Evolutionary conservation across 768 basidiomycete species (phyloP).

Genomic region (Boletus patriciae): DNA sequence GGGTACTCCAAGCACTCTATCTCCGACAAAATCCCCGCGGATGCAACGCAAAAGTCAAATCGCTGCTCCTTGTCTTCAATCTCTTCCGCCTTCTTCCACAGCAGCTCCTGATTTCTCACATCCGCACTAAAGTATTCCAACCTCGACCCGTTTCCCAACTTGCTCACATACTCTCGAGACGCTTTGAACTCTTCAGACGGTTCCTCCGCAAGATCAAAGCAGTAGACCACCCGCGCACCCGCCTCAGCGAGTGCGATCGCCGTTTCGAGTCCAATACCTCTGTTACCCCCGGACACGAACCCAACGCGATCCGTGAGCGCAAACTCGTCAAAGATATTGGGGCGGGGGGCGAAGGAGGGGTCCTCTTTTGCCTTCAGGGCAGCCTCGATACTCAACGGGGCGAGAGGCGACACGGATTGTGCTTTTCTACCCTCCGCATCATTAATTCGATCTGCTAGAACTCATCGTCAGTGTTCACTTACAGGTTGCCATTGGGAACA

Average conservation of each 20-base stretch:
- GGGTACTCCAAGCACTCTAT: slow-evolving; percentile 67
- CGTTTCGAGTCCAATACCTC: slow-evolving; percentile 83
- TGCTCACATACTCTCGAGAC: slow-evolving; percentile 53
- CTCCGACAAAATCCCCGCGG: slow-evolving; percentile 67
- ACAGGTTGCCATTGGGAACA: slow-evolving; percentile 10
- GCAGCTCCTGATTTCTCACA: slow-evolving; percentile 58
- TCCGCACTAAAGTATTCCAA: slow-evolving; percentile 65
- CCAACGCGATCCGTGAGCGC: slow-evolving; percentile 56
- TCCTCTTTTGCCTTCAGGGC: slow-evolving; percentile 48
- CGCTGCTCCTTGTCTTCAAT: slow-evolving; percentile 68
- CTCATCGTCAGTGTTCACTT: background rate
- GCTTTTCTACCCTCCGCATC: slow-evolving; percentile 11
- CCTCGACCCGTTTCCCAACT: slow-evolving; percentile 42
- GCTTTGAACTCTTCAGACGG: slow-evolving; percentile 60
- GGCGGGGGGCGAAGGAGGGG: slow-evolving; percentile 33
- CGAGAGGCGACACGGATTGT: slow-evolving; percentile 53
- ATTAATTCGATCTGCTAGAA: background rate
- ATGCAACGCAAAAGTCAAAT: slow-evolving; percentile 76
- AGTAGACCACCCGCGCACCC: slow-evolving; percentile 69
- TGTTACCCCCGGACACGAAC: slow-evolving; percentile 62
- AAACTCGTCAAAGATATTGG: slow-evolving; percentile 61
- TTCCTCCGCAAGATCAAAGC: slow-evolving; percentile 57
- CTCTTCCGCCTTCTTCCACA: slow-evolving; percentile 57
- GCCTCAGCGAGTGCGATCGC: slow-evolving; percentile 71
- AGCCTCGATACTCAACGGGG: slow-evolving; percentile 62